Evolutionary conservation across 2,329 filamentous ascomycete genomes (phyloP), one percentile per base, ranked within the genome.

Genomic region (Zasmidium cellare): DNA sequence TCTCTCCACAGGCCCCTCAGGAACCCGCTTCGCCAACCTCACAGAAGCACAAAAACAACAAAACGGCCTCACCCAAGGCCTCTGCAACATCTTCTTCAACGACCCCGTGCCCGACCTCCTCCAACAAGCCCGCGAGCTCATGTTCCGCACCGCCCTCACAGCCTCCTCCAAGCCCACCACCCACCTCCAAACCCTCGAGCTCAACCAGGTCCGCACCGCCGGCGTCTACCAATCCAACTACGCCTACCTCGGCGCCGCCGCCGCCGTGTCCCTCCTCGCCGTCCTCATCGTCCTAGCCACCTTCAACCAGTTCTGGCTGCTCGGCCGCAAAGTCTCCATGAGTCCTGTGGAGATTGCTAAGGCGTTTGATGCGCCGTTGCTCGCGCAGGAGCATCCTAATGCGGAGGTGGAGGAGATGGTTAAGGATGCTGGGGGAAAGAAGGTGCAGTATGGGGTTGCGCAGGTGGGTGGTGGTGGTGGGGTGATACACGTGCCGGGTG

Each of bases 131-230:
- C 28, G 51, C 38, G 51, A 55, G 24, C 46, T 58, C 22, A 55
- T 58, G 56, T 58, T 58, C 22, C 51, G 56, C 7, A 55, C 51
- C 11, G 56, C 56, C 16, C 35, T 58, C n/a, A 38, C 51, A 12
- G 22, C 20, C 3, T 46, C 28, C 18, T 46, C 28, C 18, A 55
- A 58, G n/a, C n/a, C n/a, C n/a, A 41, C 46, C 44, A 38, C 56
- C 9, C 20, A 19, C 16, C 9, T 55, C 14, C 18, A 55, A 38
- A 18, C 38, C 6, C 46, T 55, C 3, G 18, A 31, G 12, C 9
- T 19, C 7, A 41, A 31, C 6, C 51, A 58, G 24, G 20, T 51
- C 9, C 46, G 46, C 16, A 55, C 46, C 2, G 52, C 45, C 3
- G 35, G 50, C 3, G 50, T 57, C n/a, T 57, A 57, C 50, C 5